Evolutionary conservation across 441 rosid species (phyloP).

Genomic region (Adansonia madagascariensis): DNA sequence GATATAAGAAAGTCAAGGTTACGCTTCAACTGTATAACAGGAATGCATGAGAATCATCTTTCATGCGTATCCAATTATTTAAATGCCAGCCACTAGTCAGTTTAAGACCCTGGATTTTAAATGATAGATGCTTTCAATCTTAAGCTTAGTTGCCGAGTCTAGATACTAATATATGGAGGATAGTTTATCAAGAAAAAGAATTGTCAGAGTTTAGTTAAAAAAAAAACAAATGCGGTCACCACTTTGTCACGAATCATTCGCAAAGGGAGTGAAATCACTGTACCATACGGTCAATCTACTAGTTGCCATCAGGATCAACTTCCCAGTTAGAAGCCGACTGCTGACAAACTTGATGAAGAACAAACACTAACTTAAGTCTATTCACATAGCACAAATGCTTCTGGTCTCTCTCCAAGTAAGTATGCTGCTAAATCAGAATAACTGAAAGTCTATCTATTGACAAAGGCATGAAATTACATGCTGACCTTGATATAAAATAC

Average conservation of each 20-base stretch:
- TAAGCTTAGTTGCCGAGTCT: not conserved
- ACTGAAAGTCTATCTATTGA: not conserved
- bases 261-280: not conserved
- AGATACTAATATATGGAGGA: not conserved
- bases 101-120: not conserved
- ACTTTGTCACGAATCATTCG: not conserved
- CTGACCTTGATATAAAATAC: not conserved
- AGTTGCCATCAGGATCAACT: not conserved
- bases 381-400: not conserved
- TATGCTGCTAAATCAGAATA: not conserved
- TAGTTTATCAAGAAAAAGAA: not conserved
- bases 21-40: not conserved
- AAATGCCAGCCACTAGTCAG: constrained; percentile 7
- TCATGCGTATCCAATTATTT: constrained; percentile 1
- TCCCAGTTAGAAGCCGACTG: constrained; percentile 9
- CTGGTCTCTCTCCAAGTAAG: not conserved
- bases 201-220: not conserved
- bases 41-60: not conserved
- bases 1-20: not conserved
- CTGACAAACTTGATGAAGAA: not conserved
- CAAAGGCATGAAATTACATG: not conserved
- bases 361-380: not conserved
- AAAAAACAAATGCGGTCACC: not conserved
- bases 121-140: not conserved
- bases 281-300: not conserved